Evolutionary conservation across 75 land plant genomes (phyloP), one percentile per base, ranked within the genome.

Genomic region (Cunninghamia lanceolata): DNA sequence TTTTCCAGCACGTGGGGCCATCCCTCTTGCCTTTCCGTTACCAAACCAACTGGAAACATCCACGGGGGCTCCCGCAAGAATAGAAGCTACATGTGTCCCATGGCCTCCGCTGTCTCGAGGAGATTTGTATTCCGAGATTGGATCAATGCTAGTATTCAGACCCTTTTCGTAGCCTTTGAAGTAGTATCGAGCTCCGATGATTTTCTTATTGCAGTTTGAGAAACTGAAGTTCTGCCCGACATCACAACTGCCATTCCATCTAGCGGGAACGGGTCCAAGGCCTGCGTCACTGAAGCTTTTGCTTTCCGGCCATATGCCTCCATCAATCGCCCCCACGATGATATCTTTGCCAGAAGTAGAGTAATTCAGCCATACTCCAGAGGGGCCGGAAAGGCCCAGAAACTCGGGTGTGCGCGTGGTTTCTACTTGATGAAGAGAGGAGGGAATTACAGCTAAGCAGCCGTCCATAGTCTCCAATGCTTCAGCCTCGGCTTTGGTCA

Each of bases 331-430:
- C 30, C 92, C 94, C 3, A 93, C 86, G 39, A 93, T 91, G 25
- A 91, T 84, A 32, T 92, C 91, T 28, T 83, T 71, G 5, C 93
- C 94, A 53, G 45, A 89, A 30, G 86, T 88, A 42, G 94, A 85
- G 4, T 68, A 79, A 30, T 56, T 84, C 88, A 86, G 80, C 2
- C 89, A 45, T 10, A 88, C 90, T 5, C 81, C 73, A 6, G 86
- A 34, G 16, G 53, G 45, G 40, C 89, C 70, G 40, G 88, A 71
- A 52, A 94, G 68, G 28, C 96, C 96, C 32, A 95, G 80, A 85
- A 93, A 95, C 28, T 83, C 74, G 56, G 94, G 93, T 0, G 92
- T 80, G 68, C 88, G 91, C 0, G 96, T 95, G 17, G 96, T 95
- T 35, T 88, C 90, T 32, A 91, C 28, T 7, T 38, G 82, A 8